Conservation (phyloP, 1,284 basidiomycete species). For the Takashimella tepidaria region DNA sequence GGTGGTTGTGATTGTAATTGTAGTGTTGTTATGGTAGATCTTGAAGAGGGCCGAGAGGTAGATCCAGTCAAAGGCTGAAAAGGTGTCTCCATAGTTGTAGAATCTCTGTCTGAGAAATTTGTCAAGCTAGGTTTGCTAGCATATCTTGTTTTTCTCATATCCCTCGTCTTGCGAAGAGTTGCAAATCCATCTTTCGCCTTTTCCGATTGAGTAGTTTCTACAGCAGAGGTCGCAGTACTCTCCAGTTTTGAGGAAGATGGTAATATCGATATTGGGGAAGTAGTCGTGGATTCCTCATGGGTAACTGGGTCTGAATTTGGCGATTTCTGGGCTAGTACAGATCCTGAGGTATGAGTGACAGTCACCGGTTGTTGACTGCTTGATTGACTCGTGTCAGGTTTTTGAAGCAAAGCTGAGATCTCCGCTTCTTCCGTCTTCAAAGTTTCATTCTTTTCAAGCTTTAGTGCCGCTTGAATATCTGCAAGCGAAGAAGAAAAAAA, state of each 20-base stretch:
- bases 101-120: neutral
- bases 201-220: no score
- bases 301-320: neutral
- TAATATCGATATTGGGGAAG: neutral
- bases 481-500: no score
- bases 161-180: constrained; percentile 19
- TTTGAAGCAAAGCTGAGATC: constrained; percentile 11
- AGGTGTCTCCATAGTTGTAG: neutral
- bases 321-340: no score
- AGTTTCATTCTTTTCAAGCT: constrained; percentile 18
- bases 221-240: no score
- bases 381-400: neutral
- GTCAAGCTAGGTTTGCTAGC: neutral
- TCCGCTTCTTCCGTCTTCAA: constrained; percentile 34
- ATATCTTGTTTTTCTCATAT: constrained; percentile 10
- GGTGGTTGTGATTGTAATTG: neutral
- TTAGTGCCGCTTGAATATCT: constrained; percentile 30
- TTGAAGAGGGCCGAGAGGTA: neutral
- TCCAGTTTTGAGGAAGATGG: neutral
- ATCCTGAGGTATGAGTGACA: neutral
- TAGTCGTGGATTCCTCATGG: neutral
- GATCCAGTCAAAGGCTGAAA: neutral
- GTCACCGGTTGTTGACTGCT: neutral
- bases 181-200: constrained; percentile 16
- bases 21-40: neutral